These are phyloP conservation scores for Usnea hakonensis DNA, from an alignment of 495 filamentous ascomycete genomes.

Conservation along the genomic window DNA sequence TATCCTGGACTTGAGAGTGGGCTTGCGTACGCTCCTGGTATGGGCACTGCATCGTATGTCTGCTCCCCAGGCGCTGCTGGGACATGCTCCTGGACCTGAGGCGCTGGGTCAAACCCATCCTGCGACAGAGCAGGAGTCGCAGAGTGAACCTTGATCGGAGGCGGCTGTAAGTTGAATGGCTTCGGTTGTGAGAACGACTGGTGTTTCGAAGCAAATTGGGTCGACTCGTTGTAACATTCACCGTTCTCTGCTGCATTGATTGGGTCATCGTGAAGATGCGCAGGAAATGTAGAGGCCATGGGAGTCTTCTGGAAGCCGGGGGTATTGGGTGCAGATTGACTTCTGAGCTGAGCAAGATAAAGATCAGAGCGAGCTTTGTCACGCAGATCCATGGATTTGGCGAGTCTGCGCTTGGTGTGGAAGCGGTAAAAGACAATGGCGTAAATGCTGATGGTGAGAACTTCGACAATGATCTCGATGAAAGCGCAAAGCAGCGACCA, in stretches of 20 bases:
- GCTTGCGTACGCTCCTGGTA: slow-evolving; percentile 44
- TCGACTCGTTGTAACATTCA: slow-evolving; percentile 36
- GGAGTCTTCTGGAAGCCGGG: slow-evolving; percentile 67
- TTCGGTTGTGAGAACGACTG: slow-evolving; percentile 39
- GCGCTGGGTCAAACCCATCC: slow-evolving; percentile 42
- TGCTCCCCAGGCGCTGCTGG: slow-evolving; percentile 43
- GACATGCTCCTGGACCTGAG: slow-evolving; percentile 34
- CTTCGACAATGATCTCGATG: slow-evolving; percentile 91
- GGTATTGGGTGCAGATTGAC: slow-evolving; percentile 90
- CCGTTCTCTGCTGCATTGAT: slow-evolving; percentile 54
- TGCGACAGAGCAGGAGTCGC: slow-evolving; percentile 63
- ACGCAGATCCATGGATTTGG: slow-evolving; percentile 91
- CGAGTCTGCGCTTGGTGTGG: slow-evolving; percentile 87
- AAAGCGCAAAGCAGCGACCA: slow-evolving; percentile 95
- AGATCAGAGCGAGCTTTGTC: slow-evolving; percentile 89
- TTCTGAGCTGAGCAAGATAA: slow-evolving; percentile 88
- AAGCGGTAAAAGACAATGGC: slow-evolving; percentile 91
- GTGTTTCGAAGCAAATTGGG: slow-evolving; percentile 41
- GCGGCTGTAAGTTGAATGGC: slow-evolving; percentile 77
- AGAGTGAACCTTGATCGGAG: slow-evolving; percentile 66
- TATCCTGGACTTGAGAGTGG: slow-evolving; percentile 33
- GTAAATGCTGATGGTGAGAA: slow-evolving; percentile 87
- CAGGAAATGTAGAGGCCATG: slow-evolving; percentile 37
- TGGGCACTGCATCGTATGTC: slow-evolving; percentile 45
- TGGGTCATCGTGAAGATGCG: slow-evolving; percentile 35